Conservation (phyloP, 345 rosid genomes). For the Salix dunnii region DNA sequence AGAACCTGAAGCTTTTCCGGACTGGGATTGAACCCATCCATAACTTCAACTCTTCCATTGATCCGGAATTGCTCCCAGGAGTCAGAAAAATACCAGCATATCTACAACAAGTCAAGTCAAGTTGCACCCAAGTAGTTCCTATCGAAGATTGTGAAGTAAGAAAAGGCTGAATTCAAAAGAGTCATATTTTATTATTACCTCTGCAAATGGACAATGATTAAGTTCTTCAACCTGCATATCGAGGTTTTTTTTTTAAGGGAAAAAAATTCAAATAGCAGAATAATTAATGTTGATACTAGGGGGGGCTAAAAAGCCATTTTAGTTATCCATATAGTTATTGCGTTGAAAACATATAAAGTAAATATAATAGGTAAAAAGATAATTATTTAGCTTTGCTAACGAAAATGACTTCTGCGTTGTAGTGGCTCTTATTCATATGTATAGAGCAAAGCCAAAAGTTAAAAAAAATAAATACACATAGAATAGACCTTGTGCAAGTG, state of each 20-base stretch:
- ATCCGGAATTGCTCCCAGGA: conserved; percentile 95
- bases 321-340: too few species aligned
- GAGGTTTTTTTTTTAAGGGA: neutral
- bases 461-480: too few species aligned
- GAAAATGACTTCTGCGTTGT: too few species aligned
- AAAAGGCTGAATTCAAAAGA: neutral
- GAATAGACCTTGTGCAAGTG: too few species aligned
- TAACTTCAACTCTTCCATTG: conserved; percentile 64
- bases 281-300: neutral
- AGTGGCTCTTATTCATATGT: too few species aligned
- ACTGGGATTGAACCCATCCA: conserved; percentile 63
- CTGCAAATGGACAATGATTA: conserved; percentile 66
- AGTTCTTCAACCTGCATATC: conserved; percentile 73
- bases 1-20: conserved; percentile 62
- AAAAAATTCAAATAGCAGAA: neutral
- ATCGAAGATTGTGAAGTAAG: neutral
- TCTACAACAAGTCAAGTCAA: conserved; percentile 25
- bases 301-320: too few species aligned
- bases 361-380: too few species aligned
- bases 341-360: too few species aligned
- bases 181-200: conserved; percentile 41
- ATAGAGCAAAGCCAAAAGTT: too few species aligned
- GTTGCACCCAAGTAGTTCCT: neutral
- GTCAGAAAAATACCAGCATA: conserved; percentile 85
- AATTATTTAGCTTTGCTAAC: too few species aligned